Percentiles rank a stretch among this genome's conserved stretches.
Evolutionary conservation across 2,329 filamentous ascomycete species (phyloP).

Genomic region (Calonectria pseudoturangicola): DNA sequence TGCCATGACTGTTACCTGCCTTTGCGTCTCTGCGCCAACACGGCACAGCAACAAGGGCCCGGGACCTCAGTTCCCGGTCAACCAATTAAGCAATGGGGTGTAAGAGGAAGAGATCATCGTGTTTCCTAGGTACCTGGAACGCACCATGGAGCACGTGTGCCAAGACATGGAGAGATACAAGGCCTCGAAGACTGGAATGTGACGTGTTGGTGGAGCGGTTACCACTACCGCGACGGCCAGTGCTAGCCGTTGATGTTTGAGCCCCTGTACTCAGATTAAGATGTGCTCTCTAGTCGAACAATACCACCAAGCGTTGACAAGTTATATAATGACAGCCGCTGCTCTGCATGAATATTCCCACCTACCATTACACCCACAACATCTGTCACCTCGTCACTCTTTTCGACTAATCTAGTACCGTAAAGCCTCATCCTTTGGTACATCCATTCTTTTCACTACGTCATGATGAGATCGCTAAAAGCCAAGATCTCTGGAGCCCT

Average conservation of each 20-base stretch:
- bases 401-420: not conserved
- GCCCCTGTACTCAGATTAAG: not conserved
- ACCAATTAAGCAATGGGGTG: not conserved
- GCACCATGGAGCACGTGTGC: not conserved
- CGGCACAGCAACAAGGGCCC: not conserved
- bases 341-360: not conserved
- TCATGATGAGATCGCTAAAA: not conserved
- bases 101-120: not conserved
- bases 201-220: conserved; percentile 5
- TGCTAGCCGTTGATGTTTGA: not conserved
- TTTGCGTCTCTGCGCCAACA: conserved; percentile 12
- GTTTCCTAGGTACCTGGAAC: conserved; percentile 17
- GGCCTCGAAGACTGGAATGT: not conserved
- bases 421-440: not conserved
- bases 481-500: not conserved
- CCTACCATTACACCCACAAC: not conserved
- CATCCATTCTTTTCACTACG: not conserved
- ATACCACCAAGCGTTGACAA: not conserved
- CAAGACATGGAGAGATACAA: conserved; percentile 2
- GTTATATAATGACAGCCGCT: not conserved
- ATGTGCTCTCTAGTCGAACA: not conserved
- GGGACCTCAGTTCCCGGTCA: conserved; percentile 5
- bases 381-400: not conserved
- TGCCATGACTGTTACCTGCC: no score
- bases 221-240: not conserved